phyloP scores from a whole-genome alignment of 108 stramenopile species.

The Conticribra weissflogii region DNA sequence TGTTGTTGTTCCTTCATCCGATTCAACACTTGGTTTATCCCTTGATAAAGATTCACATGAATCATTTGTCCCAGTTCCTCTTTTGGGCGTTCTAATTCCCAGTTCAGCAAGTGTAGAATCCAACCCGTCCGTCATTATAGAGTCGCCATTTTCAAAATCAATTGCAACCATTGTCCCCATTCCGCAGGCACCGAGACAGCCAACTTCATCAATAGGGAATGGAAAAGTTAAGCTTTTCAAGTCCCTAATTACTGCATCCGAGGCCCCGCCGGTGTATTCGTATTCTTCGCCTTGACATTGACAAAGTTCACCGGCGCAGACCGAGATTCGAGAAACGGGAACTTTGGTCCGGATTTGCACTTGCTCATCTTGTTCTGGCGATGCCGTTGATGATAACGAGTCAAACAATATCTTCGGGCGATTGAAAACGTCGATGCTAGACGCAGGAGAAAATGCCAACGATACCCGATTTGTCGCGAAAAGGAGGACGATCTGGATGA shows the following conservation, averaged over 20 bases:
- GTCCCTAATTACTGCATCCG: conserved; percentile 37
- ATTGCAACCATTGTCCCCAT: conserved; percentile 69
- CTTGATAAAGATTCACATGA: no score
- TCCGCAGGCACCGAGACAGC: conserved; percentile 60
- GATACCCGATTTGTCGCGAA: not conserved
- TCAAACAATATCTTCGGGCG: no score
- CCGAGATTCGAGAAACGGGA: conserved; percentile 40
- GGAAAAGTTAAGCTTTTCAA: conserved; percentile 38
- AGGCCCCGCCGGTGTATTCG: conserved; percentile 41
- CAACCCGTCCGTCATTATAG: conserved; percentile 50
- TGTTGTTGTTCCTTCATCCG: no score
- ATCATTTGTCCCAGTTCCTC: no score
- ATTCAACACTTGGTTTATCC: no score
- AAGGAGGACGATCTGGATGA: no score
- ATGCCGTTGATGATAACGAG: conserved; percentile 7
- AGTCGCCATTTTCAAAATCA: conserved; percentile 58
- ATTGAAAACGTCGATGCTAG: no score
- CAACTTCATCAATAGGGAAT: conserved; percentile 58
- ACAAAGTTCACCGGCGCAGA: conserved; percentile 60
- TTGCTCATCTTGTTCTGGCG: conserved; percentile 3
- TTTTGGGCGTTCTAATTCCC: conserved; percentile 15
- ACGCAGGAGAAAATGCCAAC: not conserved
- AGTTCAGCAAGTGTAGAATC: conserved; percentile 39
- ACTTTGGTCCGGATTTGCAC: conserved; percentile 22
- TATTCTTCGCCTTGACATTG: conserved; percentile 59